Conservation (phyloP, 805 yeast genomes). For the Spathaspora arborariae region DNA sequence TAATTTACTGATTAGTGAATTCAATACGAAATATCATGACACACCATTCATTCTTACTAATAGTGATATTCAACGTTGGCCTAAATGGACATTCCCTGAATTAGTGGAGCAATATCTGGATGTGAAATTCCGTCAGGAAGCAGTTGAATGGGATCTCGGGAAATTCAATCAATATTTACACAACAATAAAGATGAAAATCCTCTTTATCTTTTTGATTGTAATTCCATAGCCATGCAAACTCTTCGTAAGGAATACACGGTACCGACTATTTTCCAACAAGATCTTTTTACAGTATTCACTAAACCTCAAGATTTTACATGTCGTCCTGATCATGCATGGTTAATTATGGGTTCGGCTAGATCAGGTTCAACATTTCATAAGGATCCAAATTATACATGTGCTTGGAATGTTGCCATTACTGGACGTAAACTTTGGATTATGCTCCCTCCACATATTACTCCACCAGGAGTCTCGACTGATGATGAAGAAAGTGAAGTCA, state of each 20-base stretch:
- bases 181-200: conserved; percentile 72
- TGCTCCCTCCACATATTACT: conserved; percentile 71
- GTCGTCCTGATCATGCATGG: conserved; percentile 93
- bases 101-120: conserved; percentile 53
- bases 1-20: conserved; percentile 40
- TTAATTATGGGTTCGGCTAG: conserved; percentile 77
- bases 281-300: conserved; percentile 63
- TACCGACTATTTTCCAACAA: conserved; percentile 51
- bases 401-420: conserved; percentile 84
- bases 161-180: conserved; percentile 59
- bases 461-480: conserved; percentile 88
- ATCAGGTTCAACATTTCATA: conserved; percentile 88
- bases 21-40: conserved; percentile 43
- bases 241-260: conserved; percentile 48
- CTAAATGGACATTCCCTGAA: conserved; percentile 53
- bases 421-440: conserved; percentile 82
- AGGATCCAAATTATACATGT: conserved; percentile 85
- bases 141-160: conserved; percentile 71
- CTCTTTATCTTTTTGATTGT: conserved; percentile 83
- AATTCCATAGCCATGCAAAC: conserved; percentile 61
- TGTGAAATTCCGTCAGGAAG: conserved; percentile 75
- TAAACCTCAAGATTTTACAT: conserved; percentile 21
- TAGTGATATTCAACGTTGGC: conserved; percentile 48
- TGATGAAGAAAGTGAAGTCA: conserved; percentile 78
- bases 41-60: conserved; percentile 62